Evolutionary conservation across 108 stramenopile genomes (phyloP), one percentile per base, ranked within the genome.

Genomic region (Tribonema minus): DNA sequence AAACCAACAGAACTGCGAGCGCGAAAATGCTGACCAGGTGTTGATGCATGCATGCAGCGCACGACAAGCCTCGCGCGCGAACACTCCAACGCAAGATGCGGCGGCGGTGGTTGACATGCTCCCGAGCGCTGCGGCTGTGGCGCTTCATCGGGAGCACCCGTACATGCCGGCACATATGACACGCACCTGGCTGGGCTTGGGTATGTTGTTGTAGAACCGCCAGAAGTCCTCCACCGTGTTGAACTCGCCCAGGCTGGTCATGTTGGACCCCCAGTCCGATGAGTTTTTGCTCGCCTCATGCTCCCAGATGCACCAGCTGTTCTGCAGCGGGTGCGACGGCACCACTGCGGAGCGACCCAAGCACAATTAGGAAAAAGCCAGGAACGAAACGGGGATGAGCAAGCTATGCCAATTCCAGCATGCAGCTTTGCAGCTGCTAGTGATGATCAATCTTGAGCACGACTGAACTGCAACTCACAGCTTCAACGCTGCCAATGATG

Each of bases 201-300:
- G 81, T 20, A 82, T 32, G 29, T 80, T 80, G 71, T 78, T 80
- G 72, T 68, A 82, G 61, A 68, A 77, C 76, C 37, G 68, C 81
- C 81, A 82, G 29, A 82, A 82, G 27, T 82, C 81, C 61, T 82
- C 81, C 37, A 82, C 81, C 31, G 81, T 79, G n/a, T 34, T 3
- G 35, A 82, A 82, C 70, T 82, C 77, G 54, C 76, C 41, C 60
- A 82, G 70, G 41, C 41, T 58, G 36, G 68, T 62, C 79, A 71
- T 70, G 62, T 71, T 80, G 70, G 35, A 34, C 23, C 70, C 79
- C 79, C 79, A 80, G 60, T 80, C 70, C 23, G 79, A 32, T 20
- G 34, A 4, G 34, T 26, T 68, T 54, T 20, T 12, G 27, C 64
- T 28, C n/a, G 68, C 77, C 77, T 79, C 58, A 26, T 79, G 77